Percentiles rank a stretch among this genome's conserved stretches.
Evolutionary conservation across 2,329 filamentous ascomycete species (phyloP).

Genomic region (Pestalotiopsis sp.): DNA sequence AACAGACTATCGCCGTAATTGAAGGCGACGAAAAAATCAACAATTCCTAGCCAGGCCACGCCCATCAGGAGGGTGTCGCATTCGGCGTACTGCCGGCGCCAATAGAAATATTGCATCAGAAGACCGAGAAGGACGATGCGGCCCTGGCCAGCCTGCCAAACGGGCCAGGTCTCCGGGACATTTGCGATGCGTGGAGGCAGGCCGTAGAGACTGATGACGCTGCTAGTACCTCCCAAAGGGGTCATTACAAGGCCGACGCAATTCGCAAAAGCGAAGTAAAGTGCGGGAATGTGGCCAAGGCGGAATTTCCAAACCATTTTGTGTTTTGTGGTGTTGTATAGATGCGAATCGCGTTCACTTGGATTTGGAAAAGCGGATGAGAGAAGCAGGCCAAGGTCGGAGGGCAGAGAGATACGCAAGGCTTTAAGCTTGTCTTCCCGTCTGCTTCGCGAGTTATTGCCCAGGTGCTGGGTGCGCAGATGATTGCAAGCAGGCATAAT

Average conservation of each 20-base stretch:
- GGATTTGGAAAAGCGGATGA: background rate
- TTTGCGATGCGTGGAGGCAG: constrained; percentile 11
- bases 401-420: background rate
- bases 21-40: background rate
- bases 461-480: background rate
- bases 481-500: background rate
- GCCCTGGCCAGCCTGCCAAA: constrained; percentile 30
- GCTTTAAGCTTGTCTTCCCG: background rate
- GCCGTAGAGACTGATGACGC: constrained; percentile 15
- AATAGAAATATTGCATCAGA: constrained; percentile 17
- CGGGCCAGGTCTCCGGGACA: constrained; percentile 24
- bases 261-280: constrained; percentile 1
- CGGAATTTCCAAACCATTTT: background rate
- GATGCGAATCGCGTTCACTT: background rate
- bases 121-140: constrained; percentile 16
- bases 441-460: background rate
- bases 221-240: constrained; percentile 12
- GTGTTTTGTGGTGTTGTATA: background rate
- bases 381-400: background rate
- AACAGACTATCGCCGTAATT: background rate
- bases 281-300: background rate
- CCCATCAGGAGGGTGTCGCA: constrained; percentile 15
- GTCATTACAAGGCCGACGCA: constrained; percentile 1
- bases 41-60: background rate
- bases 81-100: constrained; percentile 15